Conservation (phyloP, 2,329 filamentous ascomycete genomes). For the Alternaria brassicae region DNA sequence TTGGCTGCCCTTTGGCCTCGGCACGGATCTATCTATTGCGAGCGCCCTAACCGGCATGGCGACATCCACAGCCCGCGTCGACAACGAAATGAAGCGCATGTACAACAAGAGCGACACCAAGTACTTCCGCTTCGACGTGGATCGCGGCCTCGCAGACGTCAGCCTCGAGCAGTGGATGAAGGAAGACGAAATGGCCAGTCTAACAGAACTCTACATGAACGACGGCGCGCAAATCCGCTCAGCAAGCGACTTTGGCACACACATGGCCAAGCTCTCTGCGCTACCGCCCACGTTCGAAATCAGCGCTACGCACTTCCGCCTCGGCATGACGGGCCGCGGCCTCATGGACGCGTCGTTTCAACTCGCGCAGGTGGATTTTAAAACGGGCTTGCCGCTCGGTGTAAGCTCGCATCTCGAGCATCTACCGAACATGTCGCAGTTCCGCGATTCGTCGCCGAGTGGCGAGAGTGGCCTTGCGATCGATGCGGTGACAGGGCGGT, state of each 20-base stretch:
- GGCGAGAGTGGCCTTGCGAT: constrained; percentile 44
- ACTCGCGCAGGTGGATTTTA: constrained; percentile 48
- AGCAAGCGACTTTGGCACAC: constrained; percentile 42
- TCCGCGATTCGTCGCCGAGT: constrained; percentile 36
- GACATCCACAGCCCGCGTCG: constrained; percentile 48
- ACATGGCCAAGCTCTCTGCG: constrained; percentile 48
- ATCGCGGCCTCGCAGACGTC: constrained; percentile 49
- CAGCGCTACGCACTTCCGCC: constrained; percentile 37
- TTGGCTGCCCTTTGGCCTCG: constrained; percentile 51
- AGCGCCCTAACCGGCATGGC: constrained; percentile 50
- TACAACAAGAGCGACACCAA: constrained; percentile 47
- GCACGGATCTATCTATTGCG: constrained; percentile 48
- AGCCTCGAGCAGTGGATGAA: constrained; percentile 53
- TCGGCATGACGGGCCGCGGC: constrained; percentile 43
- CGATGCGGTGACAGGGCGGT: constrained; percentile 28
- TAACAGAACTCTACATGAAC: constrained; percentile 51
- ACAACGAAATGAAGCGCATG: constrained; percentile 53
- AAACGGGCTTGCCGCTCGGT: constrained; percentile 45
- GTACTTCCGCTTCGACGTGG: constrained; percentile 52
- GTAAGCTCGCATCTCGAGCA: constrained; percentile 29
- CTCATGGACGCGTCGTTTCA: constrained; percentile 42
- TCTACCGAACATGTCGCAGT: constrained; percentile 29
- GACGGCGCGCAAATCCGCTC: constrained; percentile 43
- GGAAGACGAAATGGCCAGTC: constrained; percentile 50
- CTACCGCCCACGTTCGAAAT: constrained; percentile 49